Conservation (phyloP, 2,329 filamentous ascomycete species). For the Aspergillus sp. region DNA sequence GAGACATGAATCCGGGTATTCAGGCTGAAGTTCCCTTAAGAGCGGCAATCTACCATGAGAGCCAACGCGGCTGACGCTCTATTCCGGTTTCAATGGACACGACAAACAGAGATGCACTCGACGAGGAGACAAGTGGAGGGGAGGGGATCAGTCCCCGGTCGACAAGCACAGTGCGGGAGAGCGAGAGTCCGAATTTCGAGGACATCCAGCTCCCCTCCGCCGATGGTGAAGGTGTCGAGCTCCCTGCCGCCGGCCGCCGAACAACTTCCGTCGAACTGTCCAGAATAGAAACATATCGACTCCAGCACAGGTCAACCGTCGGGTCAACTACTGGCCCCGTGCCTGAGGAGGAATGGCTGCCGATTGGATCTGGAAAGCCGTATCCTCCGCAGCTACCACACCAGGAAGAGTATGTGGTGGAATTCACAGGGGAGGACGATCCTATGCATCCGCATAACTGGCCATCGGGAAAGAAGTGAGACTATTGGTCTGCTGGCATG, state of each 20-base stretch:
- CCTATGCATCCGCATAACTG: conserved; percentile 46
- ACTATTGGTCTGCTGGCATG: not conserved
- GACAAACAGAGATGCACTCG: conserved; percentile 1
- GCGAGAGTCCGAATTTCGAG: not conserved
- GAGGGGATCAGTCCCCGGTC: not conserved
- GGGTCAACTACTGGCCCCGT: conserved; percentile 11
- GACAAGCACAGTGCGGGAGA: conserved; percentile 4
- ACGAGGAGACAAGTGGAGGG: not conserved
- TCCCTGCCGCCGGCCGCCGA: conserved; percentile 9
- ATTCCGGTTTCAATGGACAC: too few species aligned
- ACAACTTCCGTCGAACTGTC: conserved; percentile 18
- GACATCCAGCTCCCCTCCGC: conserved; percentile 1
- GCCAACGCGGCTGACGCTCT: too few species aligned
- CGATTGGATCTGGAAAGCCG: conserved; percentile 16
- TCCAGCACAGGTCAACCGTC: conserved; percentile 19
- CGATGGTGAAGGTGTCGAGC: not conserved
- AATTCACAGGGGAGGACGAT: conserved; percentile 44
- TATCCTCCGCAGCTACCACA: conserved; percentile 38
- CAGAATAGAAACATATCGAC: conserved; percentile 19
- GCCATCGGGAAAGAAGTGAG: conserved; percentile 35
- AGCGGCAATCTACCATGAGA: too few species aligned
- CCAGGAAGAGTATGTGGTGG: conserved; percentile 46
- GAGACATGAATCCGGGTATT: too few species aligned
- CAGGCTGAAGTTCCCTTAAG: too few species aligned
- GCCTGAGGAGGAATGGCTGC: conserved; percentile 18